phyloP scores from a whole-genome alignment of 208 protist genomes.

The Leishmania amazonensis region DNA sequence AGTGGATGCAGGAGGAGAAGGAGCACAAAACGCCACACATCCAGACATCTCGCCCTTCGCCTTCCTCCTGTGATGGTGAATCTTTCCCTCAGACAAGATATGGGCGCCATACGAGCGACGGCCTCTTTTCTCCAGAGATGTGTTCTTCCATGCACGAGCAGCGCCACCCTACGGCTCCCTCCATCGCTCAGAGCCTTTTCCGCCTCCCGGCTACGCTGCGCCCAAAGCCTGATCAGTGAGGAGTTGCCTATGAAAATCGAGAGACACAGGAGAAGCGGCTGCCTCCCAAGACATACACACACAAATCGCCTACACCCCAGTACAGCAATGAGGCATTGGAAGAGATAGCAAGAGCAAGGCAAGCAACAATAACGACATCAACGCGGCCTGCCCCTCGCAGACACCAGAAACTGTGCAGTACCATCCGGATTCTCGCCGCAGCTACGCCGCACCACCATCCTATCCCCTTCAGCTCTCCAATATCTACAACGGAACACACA shows the following conservation, averaged over 20 bases:
- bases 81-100: background rate
- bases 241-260: background rate
- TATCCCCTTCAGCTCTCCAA: background rate
- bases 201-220: background rate
- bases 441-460: background rate
- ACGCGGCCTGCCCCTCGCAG: background rate
- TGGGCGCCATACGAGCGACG: background rate
- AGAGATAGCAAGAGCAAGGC: background rate
- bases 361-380: background rate
- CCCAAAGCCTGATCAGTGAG: background rate
- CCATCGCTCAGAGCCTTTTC: background rate
- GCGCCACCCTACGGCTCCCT: background rate
- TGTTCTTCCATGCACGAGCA: background rate
- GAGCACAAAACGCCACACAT: background rate
- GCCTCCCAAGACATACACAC: background rate
- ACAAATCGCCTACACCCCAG: background rate
- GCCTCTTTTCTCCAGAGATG: background rate
- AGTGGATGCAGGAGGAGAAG: background rate
- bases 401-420: background rate
- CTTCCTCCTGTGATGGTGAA: background rate
- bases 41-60: background rate
- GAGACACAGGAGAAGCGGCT: background rate
- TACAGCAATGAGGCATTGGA: background rate
- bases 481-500: background rate
- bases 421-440: background rate